A percentile compares a stretch with the other conserved stretches of the same genome.
These are phyloP conservation scores for Apiospora kogelbergensis DNA, from an alignment of 2,329 filamentous ascomycete species.

Conservation along the genomic window DNA sequence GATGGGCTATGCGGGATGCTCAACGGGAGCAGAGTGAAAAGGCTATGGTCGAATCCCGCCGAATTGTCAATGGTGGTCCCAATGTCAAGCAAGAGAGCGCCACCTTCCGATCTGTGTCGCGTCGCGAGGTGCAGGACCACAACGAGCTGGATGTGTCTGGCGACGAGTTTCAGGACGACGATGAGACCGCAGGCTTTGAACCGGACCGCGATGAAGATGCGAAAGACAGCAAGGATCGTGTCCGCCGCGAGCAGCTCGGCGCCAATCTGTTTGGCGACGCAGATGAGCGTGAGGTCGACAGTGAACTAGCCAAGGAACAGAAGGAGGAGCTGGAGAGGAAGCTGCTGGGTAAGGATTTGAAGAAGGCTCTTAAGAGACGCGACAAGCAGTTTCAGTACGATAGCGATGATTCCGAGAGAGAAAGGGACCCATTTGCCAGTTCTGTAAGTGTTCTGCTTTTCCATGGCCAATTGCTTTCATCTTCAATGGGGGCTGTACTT, in stretches of 20 bases:
- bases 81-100: slow-evolving; percentile 68
- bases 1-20: slow-evolving; percentile 74
- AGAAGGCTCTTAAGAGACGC: slow-evolving; percentile 78
- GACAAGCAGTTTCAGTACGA: slow-evolving; percentile 88
- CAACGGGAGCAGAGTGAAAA: slow-evolving; percentile 54
- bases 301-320: slow-evolving; percentile 68
- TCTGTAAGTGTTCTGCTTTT: slow-evolving; percentile 39
- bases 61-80: slow-evolving; percentile 54
- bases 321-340: slow-evolving; percentile 69
- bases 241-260: slow-evolving; percentile 79
- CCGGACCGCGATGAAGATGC: slow-evolving; percentile 78
- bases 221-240: slow-evolving; percentile 69
- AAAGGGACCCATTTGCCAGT: slow-evolving; percentile 54
- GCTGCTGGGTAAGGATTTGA: slow-evolving; percentile 72
- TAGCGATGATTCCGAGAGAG: slow-evolving; percentile 54
- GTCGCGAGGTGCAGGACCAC: slow-evolving; percentile 67
- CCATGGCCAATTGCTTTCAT: not conserved
- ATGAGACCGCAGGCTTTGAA: slow-evolving; percentile 75
- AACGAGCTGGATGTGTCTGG: slow-evolving; percentile 67
- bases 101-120: slow-evolving; percentile 61
- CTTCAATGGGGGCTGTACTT: slow-evolving; percentile 17
- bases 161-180: slow-evolving; percentile 83
- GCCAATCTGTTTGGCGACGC: slow-evolving; percentile 79
- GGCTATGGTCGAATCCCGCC: slow-evolving; percentile 60
- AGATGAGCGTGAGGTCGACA: slow-evolving; percentile 70